Evolutionary conservation across 176 grass and related monocot genomes (phyloP).

Genomic region (Metroxylon sagu): DNA sequence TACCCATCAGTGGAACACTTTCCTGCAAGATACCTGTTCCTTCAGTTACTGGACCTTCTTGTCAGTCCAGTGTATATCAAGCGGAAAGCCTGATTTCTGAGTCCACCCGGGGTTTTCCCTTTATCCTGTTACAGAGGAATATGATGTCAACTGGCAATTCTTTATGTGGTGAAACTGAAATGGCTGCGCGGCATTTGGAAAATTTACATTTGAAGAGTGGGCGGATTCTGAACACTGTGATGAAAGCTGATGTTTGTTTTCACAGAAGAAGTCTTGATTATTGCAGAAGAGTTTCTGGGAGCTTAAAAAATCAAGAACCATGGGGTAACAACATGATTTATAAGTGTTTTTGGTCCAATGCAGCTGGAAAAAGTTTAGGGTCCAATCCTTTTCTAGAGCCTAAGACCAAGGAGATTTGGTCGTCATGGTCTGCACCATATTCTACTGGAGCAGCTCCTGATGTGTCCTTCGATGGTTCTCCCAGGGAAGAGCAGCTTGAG

Average conservation of each 20-base stretch:
- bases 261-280: neutral
- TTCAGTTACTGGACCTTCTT: neutral
- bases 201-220: neutral
- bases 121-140: neutral
- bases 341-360: conserved; percentile 20
- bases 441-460: neutral
- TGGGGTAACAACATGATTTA: conserved; percentile 16
- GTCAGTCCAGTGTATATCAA: neutral
- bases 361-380: neutral
- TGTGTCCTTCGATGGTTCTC: neutral
- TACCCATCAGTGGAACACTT: neutral
- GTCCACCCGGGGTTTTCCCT: neutral
- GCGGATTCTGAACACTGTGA: neutral
- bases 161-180: neutral
- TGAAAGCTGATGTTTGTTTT: neutral
- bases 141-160: conserved; percentile 5
- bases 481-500: neutral
- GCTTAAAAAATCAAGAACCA: conserved; percentile 9
- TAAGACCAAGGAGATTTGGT: neutral
- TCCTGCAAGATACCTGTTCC: neutral
- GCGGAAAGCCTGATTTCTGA: neutral
- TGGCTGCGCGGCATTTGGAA: neutral
- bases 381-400: conserved; percentile 1
- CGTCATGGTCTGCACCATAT: neutral
- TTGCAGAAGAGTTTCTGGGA: conserved; percentile 9